Percentiles rank a stretch among this genome's conserved stretches.
These are phyloP conservation scores for Mycogone perniciosa DNA, from an alignment of 2,329 filamentous ascomycete genomes.

Conservation along the genomic window DNA sequence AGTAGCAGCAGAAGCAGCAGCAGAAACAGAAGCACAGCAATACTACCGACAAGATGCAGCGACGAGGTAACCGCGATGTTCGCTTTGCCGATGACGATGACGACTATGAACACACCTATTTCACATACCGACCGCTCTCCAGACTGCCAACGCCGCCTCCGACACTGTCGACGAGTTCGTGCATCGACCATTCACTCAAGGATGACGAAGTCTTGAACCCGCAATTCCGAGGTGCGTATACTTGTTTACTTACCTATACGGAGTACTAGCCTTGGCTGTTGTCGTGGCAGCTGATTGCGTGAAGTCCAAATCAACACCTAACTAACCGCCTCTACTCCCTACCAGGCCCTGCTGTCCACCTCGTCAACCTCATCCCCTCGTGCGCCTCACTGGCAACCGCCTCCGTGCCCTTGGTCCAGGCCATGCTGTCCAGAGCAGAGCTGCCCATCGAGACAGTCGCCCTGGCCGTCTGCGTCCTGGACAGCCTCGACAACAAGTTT, in stretches of 20 bases:
- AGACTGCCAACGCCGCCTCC: constrained; percentile 62
- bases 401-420: constrained; percentile 54
- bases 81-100: constrained; percentile 16
- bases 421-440: constrained; percentile 51
- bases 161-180: constrained; percentile 41
- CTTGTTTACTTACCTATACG: neutral
- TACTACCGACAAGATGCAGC: constrained; percentile 6
- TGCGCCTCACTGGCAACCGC: constrained; percentile 54
- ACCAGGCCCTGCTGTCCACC: constrained; percentile 57
- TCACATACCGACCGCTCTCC: constrained; percentile 61
- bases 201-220: constrained; percentile 39
- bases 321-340: constrained; percentile 9
- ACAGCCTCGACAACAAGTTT: constrained; percentile 57
- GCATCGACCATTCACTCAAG: constrained; percentile 38
- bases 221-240: constrained; percentile 31
- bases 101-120: constrained; percentile 47
- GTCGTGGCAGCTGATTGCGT: too few species aligned
- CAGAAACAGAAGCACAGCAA: neutral
- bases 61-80: constrained; percentile 7
- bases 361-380: constrained; percentile 60
- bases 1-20: neutral
- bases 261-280: constrained; percentile 1
- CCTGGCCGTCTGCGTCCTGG: constrained; percentile 59
- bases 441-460: constrained; percentile 57
- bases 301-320: neutral